phyloP scores from a whole-genome alignment of 148 eudicot species.

The Simmondsia chinensis region DNA sequence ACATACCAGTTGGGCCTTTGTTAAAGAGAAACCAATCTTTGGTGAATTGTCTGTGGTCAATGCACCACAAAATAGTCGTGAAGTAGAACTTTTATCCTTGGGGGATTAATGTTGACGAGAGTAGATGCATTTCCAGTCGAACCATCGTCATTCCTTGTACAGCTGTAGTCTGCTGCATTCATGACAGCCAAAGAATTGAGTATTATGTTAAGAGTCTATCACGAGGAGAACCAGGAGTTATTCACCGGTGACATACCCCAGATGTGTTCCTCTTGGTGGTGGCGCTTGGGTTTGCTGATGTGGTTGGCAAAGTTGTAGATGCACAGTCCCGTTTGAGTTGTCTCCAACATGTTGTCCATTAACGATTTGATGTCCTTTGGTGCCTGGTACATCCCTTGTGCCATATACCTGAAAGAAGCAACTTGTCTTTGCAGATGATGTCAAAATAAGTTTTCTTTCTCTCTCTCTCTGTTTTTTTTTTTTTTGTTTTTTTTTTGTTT shows the following conservation, averaged over 20 bases:
- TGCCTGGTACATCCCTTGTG: slow-evolving; percentile 16
- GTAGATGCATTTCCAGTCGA: slow-evolving; percentile 1
- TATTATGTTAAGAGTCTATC: slow-evolving; percentile 2
- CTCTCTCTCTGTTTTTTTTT: too few species aligned
- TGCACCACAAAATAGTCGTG: slow-evolving; percentile 15
- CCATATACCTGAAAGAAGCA: slow-evolving; percentile 16
- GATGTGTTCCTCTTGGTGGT: slow-evolving; percentile 10
- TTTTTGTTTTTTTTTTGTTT: too few species aligned
- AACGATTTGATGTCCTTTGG: slow-evolving; percentile 9
- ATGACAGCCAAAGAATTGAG: slow-evolving; percentile 4
- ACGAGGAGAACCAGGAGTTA: not conserved
- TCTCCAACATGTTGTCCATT: slow-evolving; percentile 6
- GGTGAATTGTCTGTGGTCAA: slow-evolving; percentile 9
- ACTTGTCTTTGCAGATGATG: slow-evolving; percentile 1
- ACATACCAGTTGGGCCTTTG: slow-evolving; percentile 12
- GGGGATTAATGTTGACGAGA: slow-evolving; percentile 9
- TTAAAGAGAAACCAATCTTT: slow-evolving; percentile 7
- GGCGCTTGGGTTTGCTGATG: slow-evolving; percentile 13
- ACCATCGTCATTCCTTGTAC: slow-evolving; percentile 23
- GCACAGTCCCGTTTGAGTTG: slow-evolving; percentile 11
- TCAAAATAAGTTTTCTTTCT: too few species aligned
- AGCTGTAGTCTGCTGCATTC: slow-evolving; percentile 44
- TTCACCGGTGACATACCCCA: slow-evolving; percentile 29
- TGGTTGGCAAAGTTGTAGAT: slow-evolving; percentile 24
- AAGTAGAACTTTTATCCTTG: slow-evolving; percentile 13